Conservation (phyloP, 1,139 yeast species). For the Diutina mesorugosa region DNA sequence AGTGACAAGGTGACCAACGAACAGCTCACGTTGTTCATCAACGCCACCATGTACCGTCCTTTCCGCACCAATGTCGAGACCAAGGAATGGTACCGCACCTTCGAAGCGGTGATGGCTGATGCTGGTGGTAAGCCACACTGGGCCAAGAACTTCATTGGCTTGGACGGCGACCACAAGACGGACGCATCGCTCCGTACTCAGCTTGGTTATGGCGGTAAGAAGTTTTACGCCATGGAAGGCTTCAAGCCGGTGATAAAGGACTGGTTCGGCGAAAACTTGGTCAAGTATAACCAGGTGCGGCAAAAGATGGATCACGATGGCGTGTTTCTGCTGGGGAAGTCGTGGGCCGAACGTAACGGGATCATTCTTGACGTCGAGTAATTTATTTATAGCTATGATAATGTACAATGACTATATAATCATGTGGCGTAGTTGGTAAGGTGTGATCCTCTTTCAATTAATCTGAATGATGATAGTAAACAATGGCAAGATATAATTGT, state of each 20-base stretch:
- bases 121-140: constrained; percentile 95
- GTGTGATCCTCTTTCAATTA: too few relatives aligned
- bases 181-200: constrained; percentile 26
- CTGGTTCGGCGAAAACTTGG: constrained; percentile 73
- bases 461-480: too few relatives aligned
- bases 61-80: constrained; percentile 65
- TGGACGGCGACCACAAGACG: constrained; percentile 26
- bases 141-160: constrained; percentile 95
- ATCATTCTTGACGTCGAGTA: background rate
- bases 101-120: constrained; percentile 62
- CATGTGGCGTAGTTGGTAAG: too few relatives aligned
- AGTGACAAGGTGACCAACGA: constrained; percentile 45
- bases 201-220: constrained; percentile 27
- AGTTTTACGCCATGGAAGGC: constrained; percentile 73
- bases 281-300: constrained; percentile 47
- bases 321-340: constrained; percentile 61
- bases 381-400: background rate
- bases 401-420: too few relatives aligned
- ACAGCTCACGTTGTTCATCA: constrained; percentile 74
- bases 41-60: constrained; percentile 95
- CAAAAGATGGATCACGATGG: constrained; percentile 67
- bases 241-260: constrained; percentile 52
- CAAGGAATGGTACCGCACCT: constrained; percentile 70
- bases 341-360: constrained; percentile 78
- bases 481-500: too few relatives aligned